Evolutionary conservation across 768 basidiomycete genomes (phyloP), one percentile per base, ranked within the genome.

Genomic region (Rhodotorula graminis): DNA sequence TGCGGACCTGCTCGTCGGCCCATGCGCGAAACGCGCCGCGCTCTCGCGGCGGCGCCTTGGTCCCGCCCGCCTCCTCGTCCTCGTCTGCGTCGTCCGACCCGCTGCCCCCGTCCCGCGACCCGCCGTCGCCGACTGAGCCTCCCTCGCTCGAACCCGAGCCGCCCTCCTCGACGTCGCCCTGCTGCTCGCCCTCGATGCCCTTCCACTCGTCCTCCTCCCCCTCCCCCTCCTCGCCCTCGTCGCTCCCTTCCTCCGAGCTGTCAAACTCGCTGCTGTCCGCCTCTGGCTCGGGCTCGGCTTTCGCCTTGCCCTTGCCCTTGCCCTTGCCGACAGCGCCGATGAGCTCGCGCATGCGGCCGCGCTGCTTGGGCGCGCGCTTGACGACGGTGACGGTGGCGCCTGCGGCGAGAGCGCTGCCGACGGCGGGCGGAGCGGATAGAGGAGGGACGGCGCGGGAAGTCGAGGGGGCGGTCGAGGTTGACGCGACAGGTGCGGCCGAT

Each of bases 51-150:
- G 64, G 63, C 25, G 46, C 64, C 2, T 31, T 61, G 37, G 21
- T 12, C 8, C n/a, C 47, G 9, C 19, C 53, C 18, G 64, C 63
- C 53, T 65, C 65, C 59, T 71, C 69, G 29, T 68, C 80, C 73
- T 89, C 89, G 74, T 87, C 84, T n/a, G 84, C 87, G 47, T 89
- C 44, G 90, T 90, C 88, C 18, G 89, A 91, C 78, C 88, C 91
- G 80, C 90, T 88, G 73, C 89, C 90, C 77, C 88, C 91, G 79
- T 90, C 88, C 74, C 88, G 90, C 52, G 9, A 21, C 29, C 86
- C 86, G 44, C 44, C 44, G 44, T 46, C 44, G 15, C 5, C 37
- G 37, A 5, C 37, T 37, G 37, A 37, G 37, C 44, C 44, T 46
- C 14, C 18, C 12, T 46, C 44, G 44, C 44, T 46, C 44, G 44